phyloP scores from a whole-genome alignment of 2,329 filamentous ascomycete species.

The Xylariales sp. region DNA sequence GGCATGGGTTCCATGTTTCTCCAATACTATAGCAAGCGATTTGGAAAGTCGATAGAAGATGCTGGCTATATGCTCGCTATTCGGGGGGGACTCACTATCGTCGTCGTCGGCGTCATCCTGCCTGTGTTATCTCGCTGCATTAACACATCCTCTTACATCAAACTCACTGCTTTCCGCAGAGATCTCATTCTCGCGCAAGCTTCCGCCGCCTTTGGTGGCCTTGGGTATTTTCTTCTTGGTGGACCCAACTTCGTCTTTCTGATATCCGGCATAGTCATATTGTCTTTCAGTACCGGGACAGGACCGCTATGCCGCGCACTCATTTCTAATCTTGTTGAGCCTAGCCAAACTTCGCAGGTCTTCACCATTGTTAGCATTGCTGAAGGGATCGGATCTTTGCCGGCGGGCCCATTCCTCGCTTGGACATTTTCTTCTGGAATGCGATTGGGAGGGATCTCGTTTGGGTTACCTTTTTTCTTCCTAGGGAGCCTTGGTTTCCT shows the following conservation, averaged over 20 bases:
- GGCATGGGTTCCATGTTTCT: constrained; percentile 34
- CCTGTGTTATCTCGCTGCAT: constrained; percentile 37
- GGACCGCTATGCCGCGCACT: constrained; percentile 39
- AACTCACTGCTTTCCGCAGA: constrained; percentile 39
- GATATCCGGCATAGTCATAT: constrained; percentile 42
- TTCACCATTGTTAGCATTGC: constrained; percentile 48
- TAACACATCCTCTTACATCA: constrained; percentile 12
- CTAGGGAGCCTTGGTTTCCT: constrained; percentile 9
- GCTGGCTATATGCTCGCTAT: constrained; percentile 43
- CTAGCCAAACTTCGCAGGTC: constrained; percentile 36
- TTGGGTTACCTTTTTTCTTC: constrained; percentile 43
- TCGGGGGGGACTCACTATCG: constrained; percentile 41
- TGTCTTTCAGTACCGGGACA: constrained; percentile 40
- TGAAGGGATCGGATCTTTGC: constrained; percentile 43
- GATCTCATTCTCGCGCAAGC: constrained; percentile 45
- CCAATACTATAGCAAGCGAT: constrained; percentile 46
- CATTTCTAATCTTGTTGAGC: constrained; percentile 42
- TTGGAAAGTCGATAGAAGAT: constrained; percentile 41
- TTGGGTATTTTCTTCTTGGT: constrained; percentile 42
- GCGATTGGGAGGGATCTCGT: constrained; percentile 41
- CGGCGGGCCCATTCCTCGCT: constrained; percentile 45
- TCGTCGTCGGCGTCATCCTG: constrained; percentile 36
- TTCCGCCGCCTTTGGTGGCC: constrained; percentile 39
- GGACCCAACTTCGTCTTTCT: constrained; percentile 36
- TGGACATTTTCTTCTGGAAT: constrained; percentile 45